Conservation (phyloP, 164 flowering plant genomes). For the Stephania yunnanensis region DNA sequence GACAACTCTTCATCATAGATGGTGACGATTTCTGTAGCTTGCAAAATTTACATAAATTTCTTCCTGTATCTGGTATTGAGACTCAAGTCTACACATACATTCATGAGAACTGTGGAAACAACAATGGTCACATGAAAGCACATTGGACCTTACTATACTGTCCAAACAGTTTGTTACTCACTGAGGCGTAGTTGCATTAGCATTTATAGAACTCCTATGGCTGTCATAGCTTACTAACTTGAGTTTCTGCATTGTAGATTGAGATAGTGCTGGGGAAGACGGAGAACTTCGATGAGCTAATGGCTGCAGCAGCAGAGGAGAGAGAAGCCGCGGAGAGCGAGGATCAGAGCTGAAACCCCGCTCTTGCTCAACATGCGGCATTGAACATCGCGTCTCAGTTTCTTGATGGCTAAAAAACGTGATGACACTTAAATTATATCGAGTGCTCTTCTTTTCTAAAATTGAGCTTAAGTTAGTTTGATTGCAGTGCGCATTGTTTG, state of each 20-base stretch:
- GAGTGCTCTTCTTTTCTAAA: too few relatives aligned
- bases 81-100: neutral
- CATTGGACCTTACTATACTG: too few relatives aligned
- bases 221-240: too few relatives aligned
- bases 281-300: slow-evolving; percentile 73
- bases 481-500: neutral
- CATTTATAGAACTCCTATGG: neutral
- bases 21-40: neutral
- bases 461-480: too few relatives aligned
- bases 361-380: too few relatives aligned
- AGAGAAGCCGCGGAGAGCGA: slow-evolving; percentile 34
- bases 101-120: too few relatives aligned
- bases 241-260: slow-evolving; percentile 38
- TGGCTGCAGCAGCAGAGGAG: slow-evolving; percentile 78
- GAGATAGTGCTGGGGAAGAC: slow-evolving; percentile 77
- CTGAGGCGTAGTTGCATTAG: neutral
- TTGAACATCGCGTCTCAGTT: too few relatives aligned
- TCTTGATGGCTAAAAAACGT: too few relatives aligned
- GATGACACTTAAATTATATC: too few relatives aligned
- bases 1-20: neutral
- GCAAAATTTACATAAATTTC: neutral
- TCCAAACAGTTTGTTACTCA: neutral
- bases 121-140: too few relatives aligned
- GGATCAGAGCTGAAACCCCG: slow-evolving; percentile 45
- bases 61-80: neutral